These are phyloP conservation scores for Linderniella brevidens DNA, from an alignment of 257 asterid species.

Conservation along the genomic window DNA sequence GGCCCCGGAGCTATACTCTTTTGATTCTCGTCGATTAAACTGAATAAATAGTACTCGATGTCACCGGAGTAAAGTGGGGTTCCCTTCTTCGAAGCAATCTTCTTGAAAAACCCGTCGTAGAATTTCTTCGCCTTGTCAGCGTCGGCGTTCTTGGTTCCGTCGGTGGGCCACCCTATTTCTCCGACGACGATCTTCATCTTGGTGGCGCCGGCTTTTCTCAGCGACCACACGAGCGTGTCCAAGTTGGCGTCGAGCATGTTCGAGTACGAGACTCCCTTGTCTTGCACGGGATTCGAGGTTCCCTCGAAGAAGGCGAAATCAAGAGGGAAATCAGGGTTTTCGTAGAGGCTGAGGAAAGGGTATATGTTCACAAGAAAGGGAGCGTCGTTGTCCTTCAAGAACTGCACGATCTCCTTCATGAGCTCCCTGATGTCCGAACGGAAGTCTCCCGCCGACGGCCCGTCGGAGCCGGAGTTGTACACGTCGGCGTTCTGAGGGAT, in stretches of 20 bases:
- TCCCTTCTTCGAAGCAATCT: constrained; percentile 31
- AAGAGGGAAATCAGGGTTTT: constrained; percentile 21
- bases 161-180: constrained; percentile 81
- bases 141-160: constrained; percentile 28
- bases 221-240: constrained; percentile 34
- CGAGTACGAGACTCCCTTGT: constrained; percentile 21
- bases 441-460: constrained; percentile 51
- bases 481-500: constrained; percentile 82
- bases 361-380: constrained; percentile 57
- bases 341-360: constrained; percentile 44
- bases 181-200: constrained; percentile 31
- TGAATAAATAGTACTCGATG: constrained; percentile 41
- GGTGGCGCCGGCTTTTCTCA: constrained; percentile 22
- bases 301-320: constrained; percentile 61
- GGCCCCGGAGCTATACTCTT: constrained; percentile 28
- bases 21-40: constrained; percentile 46
- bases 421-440: constrained; percentile 24
- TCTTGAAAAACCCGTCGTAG: constrained; percentile 34
- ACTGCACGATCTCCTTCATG: constrained; percentile 23
- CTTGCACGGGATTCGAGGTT: constrained; percentile 23
- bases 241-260: constrained; percentile 53
- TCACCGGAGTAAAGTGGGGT: constrained; percentile 35
- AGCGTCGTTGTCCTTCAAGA: constrained; percentile 23
- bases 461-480: constrained; percentile 28
- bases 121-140: constrained; percentile 25